Percentiles rank a stretch among this genome's conserved stretches.
phyloP scores from a whole-genome alignment of 768 basidiomycete genomes.

The Mycena olivaceomarginata region DNA sequence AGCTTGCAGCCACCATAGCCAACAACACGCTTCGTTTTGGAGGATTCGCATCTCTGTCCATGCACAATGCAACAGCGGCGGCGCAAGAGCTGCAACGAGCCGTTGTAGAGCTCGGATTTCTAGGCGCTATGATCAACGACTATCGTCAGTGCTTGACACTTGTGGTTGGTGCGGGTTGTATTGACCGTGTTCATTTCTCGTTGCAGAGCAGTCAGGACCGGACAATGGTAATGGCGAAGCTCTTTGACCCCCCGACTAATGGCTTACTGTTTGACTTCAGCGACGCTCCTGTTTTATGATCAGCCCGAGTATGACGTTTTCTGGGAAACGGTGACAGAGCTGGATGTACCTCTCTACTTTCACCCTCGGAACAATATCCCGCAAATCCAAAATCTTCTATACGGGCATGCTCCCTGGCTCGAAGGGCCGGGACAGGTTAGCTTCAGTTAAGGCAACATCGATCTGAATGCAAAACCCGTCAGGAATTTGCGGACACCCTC shows the following conservation, averaged over 20 bases:
- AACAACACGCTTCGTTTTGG: slow-evolving; percentile 64
- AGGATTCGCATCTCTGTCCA: slow-evolving; percentile 63
- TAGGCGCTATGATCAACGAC: slow-evolving; percentile 65
- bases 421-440: slow-evolving; percentile 52
- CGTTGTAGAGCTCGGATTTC: slow-evolving; percentile 62
- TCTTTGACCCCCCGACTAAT: no score
- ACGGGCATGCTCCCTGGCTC: slow-evolving; percentile 57
- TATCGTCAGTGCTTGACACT: slow-evolving; percentile 48
- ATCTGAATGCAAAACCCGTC: background rate
- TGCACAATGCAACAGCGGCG: slow-evolving; percentile 66
- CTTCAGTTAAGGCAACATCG: background rate
- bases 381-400: slow-evolving; percentile 50
- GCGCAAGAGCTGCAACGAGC: slow-evolving; percentile 62
- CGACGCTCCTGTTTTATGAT: slow-evolving; percentile 60
- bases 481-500: slow-evolving; percentile 62
- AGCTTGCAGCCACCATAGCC: slow-evolving; percentile 58
- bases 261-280: slow-evolving; percentile 39
- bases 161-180: no score
- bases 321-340: slow-evolving; percentile 59
- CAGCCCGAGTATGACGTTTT: slow-evolving; percentile 62
- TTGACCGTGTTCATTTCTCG: background rate
- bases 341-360: slow-evolving; percentile 63
- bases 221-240: slow-evolving; percentile 52
- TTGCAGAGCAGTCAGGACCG: slow-evolving; percentile 58
- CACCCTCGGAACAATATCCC: slow-evolving; percentile 59